phyloP scores from a whole-genome alignment of 192 early-diverging fungal genomes.

The Dissophora ornata region DNA sequence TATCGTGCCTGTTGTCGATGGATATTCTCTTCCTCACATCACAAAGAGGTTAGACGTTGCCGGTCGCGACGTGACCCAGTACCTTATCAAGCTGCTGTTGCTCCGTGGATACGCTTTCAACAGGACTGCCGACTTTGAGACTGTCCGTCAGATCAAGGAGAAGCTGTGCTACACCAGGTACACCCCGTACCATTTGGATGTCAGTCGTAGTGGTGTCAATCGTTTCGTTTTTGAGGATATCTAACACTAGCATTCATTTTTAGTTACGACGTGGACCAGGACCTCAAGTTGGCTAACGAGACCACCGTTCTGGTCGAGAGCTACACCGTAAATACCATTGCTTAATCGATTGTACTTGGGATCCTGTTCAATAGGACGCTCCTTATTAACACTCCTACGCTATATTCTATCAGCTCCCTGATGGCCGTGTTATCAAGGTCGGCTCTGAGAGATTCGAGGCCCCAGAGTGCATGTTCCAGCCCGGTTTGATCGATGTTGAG shows the following conservation, averaged over 20 bases:
- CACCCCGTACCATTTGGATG: background rate
- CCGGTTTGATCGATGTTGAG: slow-evolving; percentile 96
- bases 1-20: slow-evolving; percentile 98
- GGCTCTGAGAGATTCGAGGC: slow-evolving; percentile 99
- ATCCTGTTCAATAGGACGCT: too few species aligned
- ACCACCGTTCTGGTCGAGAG: slow-evolving; percentile 96
- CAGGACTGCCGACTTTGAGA: slow-evolving; percentile 98
- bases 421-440: slow-evolving; percentile 98
- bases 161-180: slow-evolving; percentile 97
- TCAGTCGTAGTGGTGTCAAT: too few species aligned
- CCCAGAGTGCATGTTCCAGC: slow-evolving; percentile 98
- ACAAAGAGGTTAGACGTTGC: slow-evolving; percentile 94
- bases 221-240: too few species aligned
- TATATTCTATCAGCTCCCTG: slow-evolving; percentile 83
- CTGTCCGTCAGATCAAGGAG: slow-evolving; percentile 97
- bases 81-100: slow-evolving; percentile 96
- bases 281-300: slow-evolving; percentile 94
- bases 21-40: slow-evolving; percentile 90
- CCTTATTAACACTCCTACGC: too few species aligned
- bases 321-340: slow-evolving; percentile 80
- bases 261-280: slow-evolving; percentile 95
- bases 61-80: slow-evolving; percentile 94
- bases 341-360: too few species aligned
- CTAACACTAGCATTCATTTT: too few species aligned
- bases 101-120: slow-evolving; percentile 97